Evolutionary conservation across 345 rosid species (phyloP).

Genomic region (Gossypium arboreum): DNA sequence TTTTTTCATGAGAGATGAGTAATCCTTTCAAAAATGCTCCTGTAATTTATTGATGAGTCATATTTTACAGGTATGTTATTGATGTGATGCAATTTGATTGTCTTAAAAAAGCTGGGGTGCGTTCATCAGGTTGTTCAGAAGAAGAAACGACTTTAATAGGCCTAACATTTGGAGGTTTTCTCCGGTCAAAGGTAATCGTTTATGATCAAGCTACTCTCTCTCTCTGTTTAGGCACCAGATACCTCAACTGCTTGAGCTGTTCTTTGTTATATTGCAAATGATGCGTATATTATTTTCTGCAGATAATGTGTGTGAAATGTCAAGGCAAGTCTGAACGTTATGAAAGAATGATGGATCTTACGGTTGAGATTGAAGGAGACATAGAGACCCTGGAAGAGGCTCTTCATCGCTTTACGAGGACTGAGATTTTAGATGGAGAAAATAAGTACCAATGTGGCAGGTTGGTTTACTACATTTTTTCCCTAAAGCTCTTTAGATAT

Average conservation of each 20-base stretch:
- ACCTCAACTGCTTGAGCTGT: background rate
- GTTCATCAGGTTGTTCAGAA: slow-evolving; percentile 36
- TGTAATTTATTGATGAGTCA: slow-evolving; percentile 15
- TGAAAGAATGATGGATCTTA: slow-evolving; percentile 97
- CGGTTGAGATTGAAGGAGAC: slow-evolving; percentile 94
- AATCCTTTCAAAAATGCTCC: slow-evolving; percentile 1
- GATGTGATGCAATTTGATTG: slow-evolving; percentile 94
- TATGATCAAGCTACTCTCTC: background rate
- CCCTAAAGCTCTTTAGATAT: background rate
- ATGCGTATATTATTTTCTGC: slow-evolving; percentile 12
- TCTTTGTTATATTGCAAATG: slow-evolving; percentile 9
- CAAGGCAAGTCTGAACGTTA: slow-evolving; percentile 71
- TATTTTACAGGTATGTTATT: slow-evolving; percentile 62
- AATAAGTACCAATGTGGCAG: slow-evolving; percentile 90
- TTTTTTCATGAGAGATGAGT: background rate
- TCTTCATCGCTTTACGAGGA: slow-evolving; percentile 68
- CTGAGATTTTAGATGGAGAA: slow-evolving; percentile 93
- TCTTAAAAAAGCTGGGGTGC: slow-evolving; percentile 53
- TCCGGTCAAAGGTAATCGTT: slow-evolving; percentile 73
- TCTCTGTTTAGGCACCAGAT: background rate
- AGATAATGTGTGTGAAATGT: slow-evolving; percentile 93
- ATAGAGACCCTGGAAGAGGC: slow-evolving; percentile 89
- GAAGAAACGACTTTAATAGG: slow-evolving; percentile 85
- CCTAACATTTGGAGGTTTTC: slow-evolving; percentile 95
- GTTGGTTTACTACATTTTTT: slow-evolving; percentile 35